Conservation (phyloP, 1,284 basidiomycete genomes). For the Polyporus tsugae region DNA sequence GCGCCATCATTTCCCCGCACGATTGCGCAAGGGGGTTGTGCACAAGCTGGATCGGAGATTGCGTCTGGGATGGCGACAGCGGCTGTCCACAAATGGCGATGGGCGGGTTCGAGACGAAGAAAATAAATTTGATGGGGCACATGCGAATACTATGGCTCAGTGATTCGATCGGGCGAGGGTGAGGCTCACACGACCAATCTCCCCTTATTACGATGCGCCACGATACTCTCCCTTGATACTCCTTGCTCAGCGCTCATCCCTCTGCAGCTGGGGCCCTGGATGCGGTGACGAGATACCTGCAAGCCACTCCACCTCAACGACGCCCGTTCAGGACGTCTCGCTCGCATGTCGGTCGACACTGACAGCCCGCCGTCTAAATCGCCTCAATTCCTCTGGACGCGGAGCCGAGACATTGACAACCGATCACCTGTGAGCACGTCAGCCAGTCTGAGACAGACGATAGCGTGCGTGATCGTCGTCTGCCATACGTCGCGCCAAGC, state of each 20-base stretch:
- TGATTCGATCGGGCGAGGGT: conserved; percentile 1
- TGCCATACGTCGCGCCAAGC: background rate
- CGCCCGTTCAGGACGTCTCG: no score
- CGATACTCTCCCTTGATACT: background rate
- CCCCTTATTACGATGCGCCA: background rate
- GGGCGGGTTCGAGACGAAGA: background rate
- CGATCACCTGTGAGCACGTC: background rate
- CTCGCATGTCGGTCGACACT: no score
- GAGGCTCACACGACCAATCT: background rate
- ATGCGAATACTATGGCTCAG: background rate
- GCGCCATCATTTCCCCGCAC: no score
- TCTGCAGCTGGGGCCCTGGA: background rate
- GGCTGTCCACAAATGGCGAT: background rate
- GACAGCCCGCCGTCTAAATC: no score
- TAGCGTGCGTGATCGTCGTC: background rate
- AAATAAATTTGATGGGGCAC: conserved; percentile 1
- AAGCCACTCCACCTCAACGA: no score
- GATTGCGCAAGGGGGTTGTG: no score
- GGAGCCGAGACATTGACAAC: background rate
- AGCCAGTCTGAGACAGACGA: conserved; percentile 1
- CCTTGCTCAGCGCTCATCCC: no score
- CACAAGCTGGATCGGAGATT: background rate
- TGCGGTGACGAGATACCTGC: background rate
- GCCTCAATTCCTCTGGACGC: background rate
- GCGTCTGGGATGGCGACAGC: background rate